Base-by-base conservation (phyloP, 306 rosid species). In the Rosa chinensis region DNA sequence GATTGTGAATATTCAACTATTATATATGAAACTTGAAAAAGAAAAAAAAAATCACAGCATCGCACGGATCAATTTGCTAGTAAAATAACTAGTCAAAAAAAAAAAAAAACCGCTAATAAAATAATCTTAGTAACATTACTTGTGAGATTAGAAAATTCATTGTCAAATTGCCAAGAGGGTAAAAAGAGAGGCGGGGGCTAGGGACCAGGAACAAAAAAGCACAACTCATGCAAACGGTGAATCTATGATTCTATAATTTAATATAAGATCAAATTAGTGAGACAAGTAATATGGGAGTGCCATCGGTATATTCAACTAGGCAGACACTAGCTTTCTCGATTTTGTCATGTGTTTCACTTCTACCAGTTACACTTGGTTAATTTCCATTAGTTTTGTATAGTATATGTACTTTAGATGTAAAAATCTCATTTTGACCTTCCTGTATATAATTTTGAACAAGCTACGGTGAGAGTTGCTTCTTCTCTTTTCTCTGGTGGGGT, bases 271-370 rank as follows among this genome's bases (percentile, higher is more conserved):
- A 16, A 39, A 64, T 64, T 58, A 66, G 45, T 37, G 40, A 75
- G 92, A 89, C 92, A 87, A 49, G 80, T 77, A 81, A 69, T 80
- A 77, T 76, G 39, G 61, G 81, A 84, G 86, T 77, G 59, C 86
- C 55, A 89, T 88, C 83, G 94, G 70, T 82, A 1, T 25, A 75
- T 79, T 45, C 68, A 35, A 70, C 53, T 47, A 63, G 37, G 79
- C 48, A 63, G 79, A 76, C 79, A 76, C 72, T 28, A 18, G 47
- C 61, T 76, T 76, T 76, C 79, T 76, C 66, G 79, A 14, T 39
- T 39, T 64, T 62, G 43, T 6, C 40, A 10, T 79, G 66, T 61
- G 70, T 48, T 79, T 63, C 72, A 47, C 72, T n/a, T 35, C 47
- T n/a, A 66, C 21, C n/a, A 14, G 48, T 17, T 66, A n/a, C 17